These are phyloP conservation scores for Arxiozyma telluris DNA, from an alignment of 1,139 yeast species.

Conservation along the genomic window DNA sequence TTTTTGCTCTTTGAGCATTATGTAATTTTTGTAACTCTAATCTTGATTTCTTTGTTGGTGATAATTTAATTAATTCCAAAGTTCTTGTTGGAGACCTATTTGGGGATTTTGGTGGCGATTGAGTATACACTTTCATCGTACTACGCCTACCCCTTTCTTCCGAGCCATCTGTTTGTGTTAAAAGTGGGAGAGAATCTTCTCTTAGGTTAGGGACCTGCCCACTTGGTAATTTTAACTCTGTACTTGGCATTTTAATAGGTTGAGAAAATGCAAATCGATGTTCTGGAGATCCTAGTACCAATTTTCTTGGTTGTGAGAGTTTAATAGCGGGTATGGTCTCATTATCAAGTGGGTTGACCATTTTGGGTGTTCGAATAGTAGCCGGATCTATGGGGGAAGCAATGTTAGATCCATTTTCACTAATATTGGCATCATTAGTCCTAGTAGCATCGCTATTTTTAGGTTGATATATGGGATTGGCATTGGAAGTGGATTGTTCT, in stretches of 20 bases:
- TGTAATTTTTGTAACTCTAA: constrained; percentile 27
- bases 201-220: background rate
- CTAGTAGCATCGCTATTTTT: background rate
- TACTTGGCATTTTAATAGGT: constrained; percentile 9
- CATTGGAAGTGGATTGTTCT: background rate
- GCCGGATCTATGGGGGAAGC: background rate
- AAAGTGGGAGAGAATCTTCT: constrained; percentile 9
- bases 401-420: background rate
- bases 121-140: constrained; percentile 23
- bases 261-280: constrained; percentile 21
- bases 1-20: constrained; percentile 21
- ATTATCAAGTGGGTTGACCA: background rate
- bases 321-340: constrained; percentile 3
- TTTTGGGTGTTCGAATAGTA: background rate
- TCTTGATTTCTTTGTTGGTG: constrained; percentile 33
- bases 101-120: constrained; percentile 24
- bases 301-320: constrained; percentile 20
- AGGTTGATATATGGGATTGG: background rate
- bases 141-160: constrained; percentile 25
- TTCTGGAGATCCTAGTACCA: constrained; percentile 23
- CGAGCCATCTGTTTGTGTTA: constrained; percentile 1
- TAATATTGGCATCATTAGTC: background rate
- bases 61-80: constrained; percentile 33
- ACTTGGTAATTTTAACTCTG: constrained; percentile 1
- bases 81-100: constrained; percentile 11